Base-by-base conservation (phyloP, 768 basidiomycete species). In the Collybia nuda region DNA sequence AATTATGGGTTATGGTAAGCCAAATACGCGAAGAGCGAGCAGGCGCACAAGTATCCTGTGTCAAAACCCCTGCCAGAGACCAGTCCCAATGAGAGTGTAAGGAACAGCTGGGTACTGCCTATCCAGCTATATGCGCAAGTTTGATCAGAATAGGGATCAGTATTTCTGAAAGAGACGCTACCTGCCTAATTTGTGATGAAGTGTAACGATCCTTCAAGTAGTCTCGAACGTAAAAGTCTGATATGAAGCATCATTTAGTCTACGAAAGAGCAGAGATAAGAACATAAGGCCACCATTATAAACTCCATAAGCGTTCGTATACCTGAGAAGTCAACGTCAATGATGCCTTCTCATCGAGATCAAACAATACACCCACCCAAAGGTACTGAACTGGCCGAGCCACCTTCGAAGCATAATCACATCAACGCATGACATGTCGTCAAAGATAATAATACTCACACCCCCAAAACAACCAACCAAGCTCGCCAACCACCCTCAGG, bases 211-310 rank as follows among this genome's bases (percentile, higher is more conserved):
- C 51, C 18, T 19, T 39, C 17, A 64, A 50, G 49, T 64, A 66
- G 1, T 53, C 47, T 19, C 62, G 52, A 41, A 66, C 62, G 28
- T 66, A 64, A 44, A 58, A 66, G 41, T 66, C 64, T 62, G 41
- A 1, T 21, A n/a, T 37, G 5, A 4, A 43, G 22, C 40, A 15
- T 9, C 11, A 23, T 32, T 32, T 11, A 32, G 32, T 32, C 32
- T 3, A 14, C 40, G 18, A 23, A n/a, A n/a, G 40, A 8, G 15
- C 40, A 7, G 15, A 19, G 6, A n/a, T 40, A 5, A 15, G 22
- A 40, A n/a, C 11, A 23, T 3, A 23, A n/a, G 8, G 15, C 11
- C 6, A 19, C 40, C 40, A 18, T 23, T 40, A 40, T 40, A 40
- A 40, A 40, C 40, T 2, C 32, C 32, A 11, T 32, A 60, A 0